A percentile compares a stretch with the other conserved stretches of the same genome.
These are phyloP conservation scores for Incumbomyces delicatus DNA, from an alignment of 2,329 filamentous ascomycete species.

Conservation along the genomic window DNA sequence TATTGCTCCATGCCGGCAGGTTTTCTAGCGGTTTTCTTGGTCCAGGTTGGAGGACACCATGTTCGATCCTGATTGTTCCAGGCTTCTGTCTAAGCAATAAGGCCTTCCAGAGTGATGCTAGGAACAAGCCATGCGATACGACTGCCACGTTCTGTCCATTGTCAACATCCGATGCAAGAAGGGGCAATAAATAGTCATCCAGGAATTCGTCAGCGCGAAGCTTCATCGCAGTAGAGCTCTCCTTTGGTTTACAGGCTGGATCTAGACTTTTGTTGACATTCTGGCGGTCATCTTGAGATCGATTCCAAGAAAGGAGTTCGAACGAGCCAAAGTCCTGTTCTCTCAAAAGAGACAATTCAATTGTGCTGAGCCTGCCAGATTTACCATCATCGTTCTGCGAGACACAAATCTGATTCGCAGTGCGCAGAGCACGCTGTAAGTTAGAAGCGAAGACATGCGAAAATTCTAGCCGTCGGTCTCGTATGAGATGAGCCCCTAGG, in stretches of 20 bases:
- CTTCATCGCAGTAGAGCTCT: conserved; percentile 59
- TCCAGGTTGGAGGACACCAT: conserved; percentile 31
- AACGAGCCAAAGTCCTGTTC: conserved; percentile 34
- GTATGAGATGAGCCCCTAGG: conserved; percentile 57
- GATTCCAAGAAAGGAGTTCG: conserved; percentile 26
- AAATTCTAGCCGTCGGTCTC: conserved; percentile 51
- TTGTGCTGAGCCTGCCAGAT: conserved; percentile 2
- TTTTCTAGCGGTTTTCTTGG: conserved; percentile 37
- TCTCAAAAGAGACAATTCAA: conserved; percentile 21
- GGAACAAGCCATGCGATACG: conserved; percentile 75
- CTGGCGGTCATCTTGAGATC: conserved; percentile 9
- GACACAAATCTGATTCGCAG: conserved; percentile 56
- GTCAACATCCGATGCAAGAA: conserved; percentile 35
- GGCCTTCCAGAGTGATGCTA: conserved; percentile 57
- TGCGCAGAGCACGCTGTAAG: conserved; percentile 62
- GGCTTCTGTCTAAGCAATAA: conserved; percentile 48
- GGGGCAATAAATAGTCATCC: conserved; percentile 50
- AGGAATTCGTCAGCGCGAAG: conserved; percentile 58
- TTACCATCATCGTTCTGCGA: conserved; percentile 34
- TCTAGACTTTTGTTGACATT: conserved; percentile 22
- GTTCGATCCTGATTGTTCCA: conserved; percentile 35
- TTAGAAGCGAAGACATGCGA: conserved; percentile 69
- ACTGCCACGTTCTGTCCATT: conserved; percentile 44
- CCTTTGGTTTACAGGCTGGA: conserved; percentile 47
- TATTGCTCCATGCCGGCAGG: conserved; percentile 55